Conservation (phyloP, 2,329 filamentous ascomycete species). For the Calycina herbarum region DNA sequence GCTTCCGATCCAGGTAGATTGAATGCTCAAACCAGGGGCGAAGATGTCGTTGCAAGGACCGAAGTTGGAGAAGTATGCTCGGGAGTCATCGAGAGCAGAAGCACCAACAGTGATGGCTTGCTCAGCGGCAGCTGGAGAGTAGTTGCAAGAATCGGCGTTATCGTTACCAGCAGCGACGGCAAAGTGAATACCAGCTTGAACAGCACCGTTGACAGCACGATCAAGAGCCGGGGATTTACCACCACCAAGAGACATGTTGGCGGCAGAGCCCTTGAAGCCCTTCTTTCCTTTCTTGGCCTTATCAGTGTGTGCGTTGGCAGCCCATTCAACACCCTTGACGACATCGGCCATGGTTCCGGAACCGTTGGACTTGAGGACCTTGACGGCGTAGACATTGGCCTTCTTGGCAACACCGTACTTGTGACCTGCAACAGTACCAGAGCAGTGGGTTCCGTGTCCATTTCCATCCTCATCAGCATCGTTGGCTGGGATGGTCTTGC, state of each 20-base stretch:
- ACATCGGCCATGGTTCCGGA: slow-evolving; percentile 99
- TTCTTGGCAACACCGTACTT: slow-evolving; percentile 99
- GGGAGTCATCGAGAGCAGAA: slow-evolving; percentile 88
- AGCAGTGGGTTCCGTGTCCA: slow-evolving; percentile 98
- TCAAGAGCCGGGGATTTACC: slow-evolving; percentile 94
- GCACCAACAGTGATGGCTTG: slow-evolving; percentile 96
- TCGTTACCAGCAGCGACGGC: slow-evolving; percentile 98
- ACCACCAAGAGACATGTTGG: slow-evolving; percentile 99
- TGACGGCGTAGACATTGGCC: slow-evolving; percentile 93
- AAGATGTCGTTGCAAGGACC: slow-evolving; percentile 99
- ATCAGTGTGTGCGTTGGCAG: slow-evolving; percentile 75
- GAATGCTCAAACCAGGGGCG: slow-evolving; percentile 92
- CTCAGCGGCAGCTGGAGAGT: slow-evolving; percentile 90
- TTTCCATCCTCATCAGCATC: slow-evolving; percentile 94
- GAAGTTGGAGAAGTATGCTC: slow-evolving; percentile 99
- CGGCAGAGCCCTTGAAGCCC: slow-evolving; percentile 97
- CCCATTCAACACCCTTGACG: slow-evolving; percentile 96
- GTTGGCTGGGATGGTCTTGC: slow-evolving; percentile 86
- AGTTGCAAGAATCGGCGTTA: slow-evolving; percentile 98
- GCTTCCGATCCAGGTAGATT: slow-evolving; percentile 98
- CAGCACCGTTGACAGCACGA: slow-evolving; percentile 88
- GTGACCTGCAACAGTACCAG: slow-evolving; percentile 94
- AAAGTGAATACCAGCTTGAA: slow-evolving; percentile 91
- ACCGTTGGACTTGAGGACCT: slow-evolving; percentile 96
- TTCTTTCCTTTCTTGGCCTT: slow-evolving; percentile 81